phyloP scores from a whole-genome alignment of 352 stramenopile genomes.

The Bremia lactucae region DNA sequence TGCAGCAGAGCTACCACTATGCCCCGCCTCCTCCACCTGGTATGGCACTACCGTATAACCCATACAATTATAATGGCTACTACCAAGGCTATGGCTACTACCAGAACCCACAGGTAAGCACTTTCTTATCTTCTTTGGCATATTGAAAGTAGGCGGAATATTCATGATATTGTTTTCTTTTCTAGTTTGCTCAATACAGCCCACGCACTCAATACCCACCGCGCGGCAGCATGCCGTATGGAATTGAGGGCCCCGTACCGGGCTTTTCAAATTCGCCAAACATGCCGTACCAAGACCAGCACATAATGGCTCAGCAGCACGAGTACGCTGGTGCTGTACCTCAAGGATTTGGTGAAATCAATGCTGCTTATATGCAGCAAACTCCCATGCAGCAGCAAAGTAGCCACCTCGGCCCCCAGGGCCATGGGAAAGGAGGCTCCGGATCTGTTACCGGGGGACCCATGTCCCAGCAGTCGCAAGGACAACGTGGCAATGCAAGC shows the following conservation, averaged over 20 bases:
- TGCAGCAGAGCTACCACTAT: slow-evolving; percentile 77
- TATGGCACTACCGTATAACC: slow-evolving; percentile 83
- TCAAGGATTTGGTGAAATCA: slow-evolving; percentile 81
- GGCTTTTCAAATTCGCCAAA: slow-evolving; percentile 71
- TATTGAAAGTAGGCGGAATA: neutral
- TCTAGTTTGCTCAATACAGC: slow-evolving; percentile 78
- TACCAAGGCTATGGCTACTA: slow-evolving; percentile 85
- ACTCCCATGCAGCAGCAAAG: slow-evolving; percentile 35
- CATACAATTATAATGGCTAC: slow-evolving; percentile 80
- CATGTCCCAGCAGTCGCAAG: slow-evolving; percentile 33
- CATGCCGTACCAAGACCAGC: slow-evolving; percentile 80
- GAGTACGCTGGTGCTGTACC: slow-evolving; percentile 66
- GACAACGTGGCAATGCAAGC: slow-evolving; percentile 41
- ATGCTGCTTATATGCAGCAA: slow-evolving; percentile 63
- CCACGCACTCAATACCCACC: slow-evolving; percentile 77
- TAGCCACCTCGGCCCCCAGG: slow-evolving; percentile 41
- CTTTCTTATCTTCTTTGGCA: neutral
- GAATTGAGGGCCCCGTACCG: slow-evolving; percentile 65
- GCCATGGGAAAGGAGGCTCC: slow-evolving; percentile 48
- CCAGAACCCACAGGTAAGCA: slow-evolving; percentile 69
- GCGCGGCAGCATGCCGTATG: slow-evolving; percentile 75
- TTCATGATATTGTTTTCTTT: slow-evolving; percentile 3
- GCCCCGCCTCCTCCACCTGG: slow-evolving; percentile 70
- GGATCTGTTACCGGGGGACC: slow-evolving; percentile 27
- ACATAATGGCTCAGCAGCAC: slow-evolving; percentile 68